Evolutionary conservation across 1,284 basidiomycete species (phyloP).

Genomic region (Ceratobasidium sp.): DNA sequence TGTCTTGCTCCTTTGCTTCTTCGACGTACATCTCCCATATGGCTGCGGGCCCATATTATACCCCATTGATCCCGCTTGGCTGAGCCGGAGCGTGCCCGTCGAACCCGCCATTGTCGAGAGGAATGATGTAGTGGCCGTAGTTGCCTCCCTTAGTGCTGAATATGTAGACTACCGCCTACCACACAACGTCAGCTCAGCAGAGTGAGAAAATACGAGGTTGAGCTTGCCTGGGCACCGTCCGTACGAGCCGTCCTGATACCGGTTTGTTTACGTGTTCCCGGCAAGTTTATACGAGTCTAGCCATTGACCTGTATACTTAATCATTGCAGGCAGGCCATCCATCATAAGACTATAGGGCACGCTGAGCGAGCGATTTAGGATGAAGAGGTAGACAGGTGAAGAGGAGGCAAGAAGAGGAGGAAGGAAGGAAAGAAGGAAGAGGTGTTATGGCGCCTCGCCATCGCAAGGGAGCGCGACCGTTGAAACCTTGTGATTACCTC

Average conservation of each 20-base stretch:
- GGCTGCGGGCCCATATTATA: conserved; percentile 9
- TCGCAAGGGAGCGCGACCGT: too few species aligned
- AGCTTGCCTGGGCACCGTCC: conserved; percentile 32
- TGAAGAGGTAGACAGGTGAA: too few species aligned
- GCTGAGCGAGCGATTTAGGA: background rate
- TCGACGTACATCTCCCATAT: conserved; percentile 1
- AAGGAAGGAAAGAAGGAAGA: too few species aligned
- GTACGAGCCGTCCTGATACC: conserved; percentile 22
- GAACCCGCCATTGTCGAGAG: conserved; percentile 24
- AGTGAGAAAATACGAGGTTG: background rate
- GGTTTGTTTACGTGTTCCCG: conserved; percentile 3
- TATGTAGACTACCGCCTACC: conserved; percentile 24
- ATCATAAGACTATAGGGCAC: conserved; percentile 31
- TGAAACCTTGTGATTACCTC: too few species aligned
- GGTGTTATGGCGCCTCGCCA: too few species aligned
- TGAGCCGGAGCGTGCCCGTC: conserved; percentile 18
- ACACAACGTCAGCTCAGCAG: background rate
- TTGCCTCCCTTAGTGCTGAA: conserved; percentile 31
- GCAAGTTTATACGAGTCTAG: background rate
- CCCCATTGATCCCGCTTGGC: conserved; percentile 15
- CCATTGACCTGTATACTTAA: conserved; percentile 28
- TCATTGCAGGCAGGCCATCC: conserved; percentile 22
- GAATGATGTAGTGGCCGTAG: conserved; percentile 25
- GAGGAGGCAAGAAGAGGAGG: too few species aligned
- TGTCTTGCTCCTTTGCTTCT: conserved; percentile 2